Evolutionary conservation across 2,329 filamentous ascomycete genomes (phyloP).

Genomic region (Trichoderma brevicompactum): DNA sequence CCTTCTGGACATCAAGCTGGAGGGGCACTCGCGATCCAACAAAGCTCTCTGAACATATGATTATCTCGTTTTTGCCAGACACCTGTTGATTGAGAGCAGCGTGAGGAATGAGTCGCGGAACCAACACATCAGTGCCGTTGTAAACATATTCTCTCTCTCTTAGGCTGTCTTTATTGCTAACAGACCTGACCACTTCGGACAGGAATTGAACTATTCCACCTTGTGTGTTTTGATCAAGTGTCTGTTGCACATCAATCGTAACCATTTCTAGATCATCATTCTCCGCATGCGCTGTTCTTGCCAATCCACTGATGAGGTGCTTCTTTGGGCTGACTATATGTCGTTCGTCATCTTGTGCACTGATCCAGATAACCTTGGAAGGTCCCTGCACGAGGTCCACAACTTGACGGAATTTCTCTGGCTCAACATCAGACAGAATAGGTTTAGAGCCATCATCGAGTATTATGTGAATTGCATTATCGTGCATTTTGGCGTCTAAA

Average conservation of each 20-base stretch:
- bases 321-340: slow-evolving; percentile 25
- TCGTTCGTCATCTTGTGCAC: slow-evolving; percentile 22
- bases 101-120: slow-evolving; percentile 27
- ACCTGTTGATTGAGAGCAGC: slow-evolving; percentile 22
- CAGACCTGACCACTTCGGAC: slow-evolving; percentile 15
- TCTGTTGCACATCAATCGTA: slow-evolving; percentile 30
- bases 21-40: neutral
- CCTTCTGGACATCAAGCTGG: neutral
- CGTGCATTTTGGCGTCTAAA: neutral
- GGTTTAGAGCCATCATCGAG: slow-evolving; percentile 25
- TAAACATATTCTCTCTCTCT: slow-evolving; percentile 28
- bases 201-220: slow-evolving; percentile 15
- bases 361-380: slow-evolving; percentile 25
- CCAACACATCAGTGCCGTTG: slow-evolving; percentile 25
- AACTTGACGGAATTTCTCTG: slow-evolving; percentile 15
- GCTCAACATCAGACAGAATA: slow-evolving; percentile 3
- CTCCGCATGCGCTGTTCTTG: slow-evolving; percentile 28
- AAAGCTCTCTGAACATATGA: neutral
- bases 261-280: slow-evolving; percentile 29
- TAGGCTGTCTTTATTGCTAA: slow-evolving; percentile 12
- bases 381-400: slow-evolving; percentile 24
- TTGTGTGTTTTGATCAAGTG: neutral
- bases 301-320: slow-evolving; percentile 28
- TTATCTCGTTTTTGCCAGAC: neutral
- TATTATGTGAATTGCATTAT: slow-evolving; percentile 15